phyloP scores from a whole-genome alignment of 2,329 filamentous ascomycete genomes.

The Claviceps sp. region DNA sequence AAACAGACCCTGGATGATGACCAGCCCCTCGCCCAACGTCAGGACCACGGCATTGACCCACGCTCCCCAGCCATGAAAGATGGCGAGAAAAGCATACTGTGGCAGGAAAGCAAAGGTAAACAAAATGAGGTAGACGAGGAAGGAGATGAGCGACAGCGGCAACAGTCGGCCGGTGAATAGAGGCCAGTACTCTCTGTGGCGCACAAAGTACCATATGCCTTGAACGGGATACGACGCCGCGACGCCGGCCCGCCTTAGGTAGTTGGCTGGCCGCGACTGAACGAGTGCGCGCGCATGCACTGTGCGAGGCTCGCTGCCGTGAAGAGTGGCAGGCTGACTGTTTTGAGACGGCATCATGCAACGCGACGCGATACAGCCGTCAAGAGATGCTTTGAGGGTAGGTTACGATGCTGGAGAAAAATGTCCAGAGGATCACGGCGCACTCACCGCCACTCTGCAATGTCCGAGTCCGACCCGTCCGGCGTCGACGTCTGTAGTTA shows the following conservation, averaged over 20 bases:
- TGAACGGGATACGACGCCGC: constrained; percentile 45
- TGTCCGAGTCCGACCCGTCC: too few species aligned
- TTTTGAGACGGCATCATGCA: constrained; percentile 5
- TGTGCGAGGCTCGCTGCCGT: constrained; percentile 6
- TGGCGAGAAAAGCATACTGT: constrained; percentile 73
- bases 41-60: constrained; percentile 82
- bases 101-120: constrained; percentile 84
- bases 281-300: constrained; percentile 4
- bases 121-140: constrained; percentile 70
- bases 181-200: constrained; percentile 69
- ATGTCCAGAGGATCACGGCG: too few species aligned
- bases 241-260: constrained; percentile 28
- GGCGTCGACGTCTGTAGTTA: too few species aligned
- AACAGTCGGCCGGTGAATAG: constrained; percentile 66
- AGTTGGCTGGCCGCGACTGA: constrained; percentile 22
- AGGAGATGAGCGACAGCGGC: constrained; percentile 68
- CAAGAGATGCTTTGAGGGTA: neutral
- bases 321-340: constrained; percentile 1
- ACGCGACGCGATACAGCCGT: neutral
- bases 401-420: neutral
- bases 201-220: constrained; percentile 71
- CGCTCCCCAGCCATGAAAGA: constrained; percentile 81
- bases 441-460: too few species aligned
- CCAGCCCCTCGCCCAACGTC: constrained; percentile 68
- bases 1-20: constrained; percentile 56